Evolutionary conservation across 768 basidiomycete genomes (phyloP).

Genomic region (Kwoniella mangroviensis): DNA sequence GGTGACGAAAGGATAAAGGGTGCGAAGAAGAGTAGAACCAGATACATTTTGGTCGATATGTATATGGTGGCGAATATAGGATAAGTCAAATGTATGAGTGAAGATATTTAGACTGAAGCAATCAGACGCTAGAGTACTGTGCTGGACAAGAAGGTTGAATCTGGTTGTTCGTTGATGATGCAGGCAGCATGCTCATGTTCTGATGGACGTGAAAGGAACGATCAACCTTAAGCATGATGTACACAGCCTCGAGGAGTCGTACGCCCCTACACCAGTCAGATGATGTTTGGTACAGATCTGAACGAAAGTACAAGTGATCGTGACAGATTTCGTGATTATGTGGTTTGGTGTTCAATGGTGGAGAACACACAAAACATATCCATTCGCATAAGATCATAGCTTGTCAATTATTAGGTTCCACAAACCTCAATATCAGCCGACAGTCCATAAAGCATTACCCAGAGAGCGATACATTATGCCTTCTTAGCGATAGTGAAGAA

Average conservation of each 20-base stretch:
- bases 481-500: conserved; percentile 8
- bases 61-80: no score
- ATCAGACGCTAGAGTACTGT: no score
- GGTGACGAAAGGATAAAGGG: background rate
- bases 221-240: background rate
- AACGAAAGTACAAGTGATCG: background rate
- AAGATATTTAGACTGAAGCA: no score
- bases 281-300: background rate
- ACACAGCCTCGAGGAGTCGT: background rate
- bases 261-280: background rate
- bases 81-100: background rate
- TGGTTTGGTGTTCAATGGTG: no score
- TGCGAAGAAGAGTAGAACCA: background rate
- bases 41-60: background rate
- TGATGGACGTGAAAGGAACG: background rate
- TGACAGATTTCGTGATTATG: background rate
- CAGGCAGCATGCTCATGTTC: no score
- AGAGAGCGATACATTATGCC: background rate
- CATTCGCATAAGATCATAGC: background rate
- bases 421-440: no score
- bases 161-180: background rate
- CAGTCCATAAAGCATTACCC: background rate
- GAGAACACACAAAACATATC: background rate
- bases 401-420: no score
- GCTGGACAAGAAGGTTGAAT: background rate